Evolutionary conservation across 192 early-diverging fungal genomes (phyloP).

Genomic region (Backusella psychrophila): DNA sequence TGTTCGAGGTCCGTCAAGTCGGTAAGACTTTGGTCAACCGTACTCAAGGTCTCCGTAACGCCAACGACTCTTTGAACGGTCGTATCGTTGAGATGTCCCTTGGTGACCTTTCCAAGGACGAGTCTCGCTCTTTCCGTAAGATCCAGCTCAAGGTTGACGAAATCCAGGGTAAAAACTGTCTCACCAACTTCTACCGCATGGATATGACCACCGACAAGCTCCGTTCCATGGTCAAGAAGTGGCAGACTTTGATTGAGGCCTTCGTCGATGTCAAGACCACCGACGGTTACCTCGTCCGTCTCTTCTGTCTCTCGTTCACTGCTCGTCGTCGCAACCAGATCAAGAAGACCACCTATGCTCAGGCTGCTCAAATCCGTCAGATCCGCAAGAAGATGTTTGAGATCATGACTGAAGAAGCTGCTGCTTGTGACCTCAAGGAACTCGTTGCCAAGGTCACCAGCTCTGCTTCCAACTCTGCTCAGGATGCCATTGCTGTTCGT

Average conservation of each 20-base stretch:
- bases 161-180: slow-evolving; percentile 96
- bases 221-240: slow-evolving; percentile 99
- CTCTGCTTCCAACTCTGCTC: slow-evolving; percentile 36
- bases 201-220: slow-evolving; percentile 99
- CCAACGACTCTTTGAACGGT: slow-evolving; percentile 95
- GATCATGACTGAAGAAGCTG: slow-evolving; percentile 87
- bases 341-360: slow-evolving; percentile 98
- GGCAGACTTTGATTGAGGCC: slow-evolving; percentile 98
- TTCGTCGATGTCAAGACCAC: slow-evolving; percentile 99
- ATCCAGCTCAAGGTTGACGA: slow-evolving; percentile 96
- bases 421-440: slow-evolving; percentile 89
- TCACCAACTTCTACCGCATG: slow-evolving; percentile 99
- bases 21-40: slow-evolving; percentile 99
- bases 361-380: slow-evolving; percentile 92
- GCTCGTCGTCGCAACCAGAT: slow-evolving; percentile 91
- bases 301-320: slow-evolving; percentile 98
- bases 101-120: slow-evolving; percentile 91
- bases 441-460: slow-evolving; percentile 94
- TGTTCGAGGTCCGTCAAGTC: slow-evolving; percentile 91
- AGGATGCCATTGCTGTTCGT: slow-evolving; percentile 93
- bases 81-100: slow-evolving; percentile 97
- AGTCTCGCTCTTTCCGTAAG: slow-evolving; percentile 96
- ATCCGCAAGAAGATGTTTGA: slow-evolving; percentile 99
- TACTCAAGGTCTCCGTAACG: slow-evolving; percentile 97
- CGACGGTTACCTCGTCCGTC: slow-evolving; percentile 98